Percentiles rank a stretch among this genome's conserved stretches.
Evolutionary conservation across 1,284 basidiomycete genomes (phyloP).

Genomic region (Schizophyllum commune): DNA sequence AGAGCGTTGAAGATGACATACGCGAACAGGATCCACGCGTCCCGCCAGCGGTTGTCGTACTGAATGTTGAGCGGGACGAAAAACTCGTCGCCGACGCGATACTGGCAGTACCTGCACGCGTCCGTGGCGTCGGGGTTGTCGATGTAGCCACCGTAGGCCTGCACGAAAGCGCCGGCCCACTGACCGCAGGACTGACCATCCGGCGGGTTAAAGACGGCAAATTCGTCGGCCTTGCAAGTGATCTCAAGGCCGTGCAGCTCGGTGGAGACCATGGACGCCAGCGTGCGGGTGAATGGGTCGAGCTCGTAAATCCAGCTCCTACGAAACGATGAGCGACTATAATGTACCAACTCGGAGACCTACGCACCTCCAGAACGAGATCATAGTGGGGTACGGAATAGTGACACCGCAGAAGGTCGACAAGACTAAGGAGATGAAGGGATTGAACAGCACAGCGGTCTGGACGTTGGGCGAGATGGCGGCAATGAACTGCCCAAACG

Average conservation of each 20-base stretch:
- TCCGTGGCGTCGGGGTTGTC: constrained; percentile 58
- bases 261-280: constrained; percentile 70
- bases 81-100: constrained; percentile 64
- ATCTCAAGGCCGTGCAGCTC: constrained; percentile 74
- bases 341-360: not conserved
- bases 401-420: constrained; percentile 77
- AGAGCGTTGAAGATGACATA: constrained; percentile 39
- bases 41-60: constrained; percentile 64
- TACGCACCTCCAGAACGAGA: constrained; percentile 58
- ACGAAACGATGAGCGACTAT: not conserved
- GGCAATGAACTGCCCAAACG: constrained; percentile 69
- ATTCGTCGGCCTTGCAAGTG: constrained; percentile 61
- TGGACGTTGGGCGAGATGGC: constrained; percentile 70
- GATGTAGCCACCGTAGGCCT: constrained; percentile 68
- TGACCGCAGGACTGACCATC: constrained; percentile 63
- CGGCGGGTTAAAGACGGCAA: constrained; percentile 64
- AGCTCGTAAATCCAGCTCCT: constrained; percentile 64
- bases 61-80: constrained; percentile 61
- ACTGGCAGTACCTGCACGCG: constrained; percentile 71
- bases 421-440: constrained; percentile 66
- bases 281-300: constrained; percentile 64
- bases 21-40: constrained; percentile 64
- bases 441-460: constrained; percentile 77
- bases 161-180: constrained; percentile 67
- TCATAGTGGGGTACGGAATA: constrained; percentile 66